Evolutionary conservation across 1,284 basidiomycete species (phyloP).

Genomic region (Cryptococcus maquisensis): DNA sequence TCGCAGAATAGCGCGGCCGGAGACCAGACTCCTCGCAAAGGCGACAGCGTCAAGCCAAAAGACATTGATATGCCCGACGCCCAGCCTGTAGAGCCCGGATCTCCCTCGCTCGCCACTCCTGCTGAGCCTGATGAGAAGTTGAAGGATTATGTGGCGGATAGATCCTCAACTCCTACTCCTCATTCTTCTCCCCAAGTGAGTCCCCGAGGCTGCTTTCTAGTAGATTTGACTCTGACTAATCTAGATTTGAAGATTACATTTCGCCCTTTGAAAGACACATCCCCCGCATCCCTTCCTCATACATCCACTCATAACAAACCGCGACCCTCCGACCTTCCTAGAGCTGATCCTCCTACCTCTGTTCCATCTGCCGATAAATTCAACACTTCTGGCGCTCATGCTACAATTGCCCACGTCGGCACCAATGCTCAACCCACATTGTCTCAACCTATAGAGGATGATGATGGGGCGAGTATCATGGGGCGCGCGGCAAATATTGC

Average conservation of each 20-base stretch:
- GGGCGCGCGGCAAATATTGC: constrained; percentile 49
- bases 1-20: constrained; percentile 6
- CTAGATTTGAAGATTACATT: constrained; percentile 36
- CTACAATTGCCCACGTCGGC: constrained; percentile 31
- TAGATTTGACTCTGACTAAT: constrained; percentile 21
- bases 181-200: constrained; percentile 51
- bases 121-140: not conserved
- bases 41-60: not conserved
- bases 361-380: constrained; percentile 10
- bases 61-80: not conserved
- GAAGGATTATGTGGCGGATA: constrained; percentile 35
- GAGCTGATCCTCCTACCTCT: constrained; percentile 21
- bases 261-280: constrained; percentile 43
- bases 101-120: not conserved
- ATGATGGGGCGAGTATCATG: constrained; percentile 42
- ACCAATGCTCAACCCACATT: constrained; percentile 35
- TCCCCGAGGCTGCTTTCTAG: constrained; percentile 1
- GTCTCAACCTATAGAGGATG: constrained; percentile 17
- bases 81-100: not conserved
- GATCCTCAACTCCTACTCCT: constrained; percentile 47
- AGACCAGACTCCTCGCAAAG: not conserved
- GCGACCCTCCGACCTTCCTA: constrained; percentile 18
- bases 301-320: constrained; percentile 15
- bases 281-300: constrained; percentile 44
- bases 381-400: constrained; percentile 12